Evolutionary conservation across 768 basidiomycete genomes (phyloP).

Genomic region (Dioszegia crocea): DNA sequence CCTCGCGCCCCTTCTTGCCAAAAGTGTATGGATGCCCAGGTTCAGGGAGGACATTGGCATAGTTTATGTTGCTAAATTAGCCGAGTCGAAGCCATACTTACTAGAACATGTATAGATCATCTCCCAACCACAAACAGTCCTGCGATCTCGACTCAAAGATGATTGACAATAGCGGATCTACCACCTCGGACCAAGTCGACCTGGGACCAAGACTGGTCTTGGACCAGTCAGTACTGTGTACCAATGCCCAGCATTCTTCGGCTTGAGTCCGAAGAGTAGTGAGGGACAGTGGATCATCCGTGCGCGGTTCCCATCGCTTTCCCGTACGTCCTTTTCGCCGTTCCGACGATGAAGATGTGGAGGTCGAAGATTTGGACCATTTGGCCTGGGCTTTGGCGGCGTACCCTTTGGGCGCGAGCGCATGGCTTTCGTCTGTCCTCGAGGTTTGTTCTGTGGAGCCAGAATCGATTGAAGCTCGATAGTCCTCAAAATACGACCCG

Average conservation of each 20-base stretch:
- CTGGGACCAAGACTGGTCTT: constrained; percentile 30
- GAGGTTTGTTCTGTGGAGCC: no score
- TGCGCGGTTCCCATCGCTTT: constrained; percentile 1
- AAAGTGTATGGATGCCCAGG: constrained; percentile 29
- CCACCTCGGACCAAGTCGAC: constrained; percentile 21
- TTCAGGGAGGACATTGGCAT: constrained; percentile 10
- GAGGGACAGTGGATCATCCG: neutral
- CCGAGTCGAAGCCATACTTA: constrained; percentile 4
- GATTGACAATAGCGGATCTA: constrained; percentile 32
- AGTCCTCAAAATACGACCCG: constrained; percentile 9
- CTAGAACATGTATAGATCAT: constrained; percentile 33
- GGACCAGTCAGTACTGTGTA: constrained; percentile 33
- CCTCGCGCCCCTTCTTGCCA: constrained; percentile 25
- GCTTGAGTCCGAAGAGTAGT: constrained; percentile 5
- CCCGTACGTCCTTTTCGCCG: neutral
- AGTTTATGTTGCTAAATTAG: constrained; percentile 27
- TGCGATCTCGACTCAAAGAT: constrained; percentile 24
- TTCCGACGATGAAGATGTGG: neutral
- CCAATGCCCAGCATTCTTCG: constrained; percentile 24
- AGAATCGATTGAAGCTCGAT: neutral
- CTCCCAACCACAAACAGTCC: constrained; percentile 35
- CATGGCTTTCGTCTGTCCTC: no score
- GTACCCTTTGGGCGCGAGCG: no score
- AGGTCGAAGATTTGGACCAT: neutral
- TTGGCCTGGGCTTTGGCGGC: neutral